phyloP scores from a whole-genome alignment of 768 basidiomycete genomes.

The Termitomyces sp. region DNA sequence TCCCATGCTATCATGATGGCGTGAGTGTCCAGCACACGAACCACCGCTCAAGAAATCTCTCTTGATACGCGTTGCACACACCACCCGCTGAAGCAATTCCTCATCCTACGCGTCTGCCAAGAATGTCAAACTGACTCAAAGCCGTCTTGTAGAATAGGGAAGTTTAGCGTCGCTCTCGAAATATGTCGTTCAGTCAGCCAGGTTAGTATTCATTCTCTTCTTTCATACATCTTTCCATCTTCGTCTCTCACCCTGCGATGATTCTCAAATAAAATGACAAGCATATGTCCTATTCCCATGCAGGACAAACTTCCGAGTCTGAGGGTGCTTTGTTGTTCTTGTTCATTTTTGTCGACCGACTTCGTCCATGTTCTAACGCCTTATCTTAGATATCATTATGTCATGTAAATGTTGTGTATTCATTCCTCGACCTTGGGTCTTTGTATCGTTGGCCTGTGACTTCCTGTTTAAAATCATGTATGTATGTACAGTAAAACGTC shows the following conservation, averaged over 20 bases:
- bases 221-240: not conserved
- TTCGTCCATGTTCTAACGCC: not conserved
- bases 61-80: not conserved
- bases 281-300: constrained; percentile 72
- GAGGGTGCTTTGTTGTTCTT: constrained; percentile 26
- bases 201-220: constrained; percentile 6
- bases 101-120: too few relatives aligned
- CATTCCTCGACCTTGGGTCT: not conserved
- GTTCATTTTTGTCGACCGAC: not conserved
- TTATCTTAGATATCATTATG: not conserved
- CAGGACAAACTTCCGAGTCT: constrained; percentile 48
- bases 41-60: not conserved
- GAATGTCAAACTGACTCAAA: not conserved
- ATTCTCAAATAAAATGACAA: constrained; percentile 44
- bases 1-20: not conserved
- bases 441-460: too few relatives aligned
- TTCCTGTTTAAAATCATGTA: not conserved
- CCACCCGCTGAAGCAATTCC: not conserved
- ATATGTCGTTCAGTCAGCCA: not conserved
- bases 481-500: not conserved
- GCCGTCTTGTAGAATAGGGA: not conserved
- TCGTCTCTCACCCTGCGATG: constrained; percentile 39
- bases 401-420: not conserved
- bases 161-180: too few relatives aligned
- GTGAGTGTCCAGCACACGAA: not conserved